These are phyloP conservation scores for Termitomyces sp. DNA, from an alignment of 768 basidiomycete genomes.

Conservation along the genomic window DNA sequence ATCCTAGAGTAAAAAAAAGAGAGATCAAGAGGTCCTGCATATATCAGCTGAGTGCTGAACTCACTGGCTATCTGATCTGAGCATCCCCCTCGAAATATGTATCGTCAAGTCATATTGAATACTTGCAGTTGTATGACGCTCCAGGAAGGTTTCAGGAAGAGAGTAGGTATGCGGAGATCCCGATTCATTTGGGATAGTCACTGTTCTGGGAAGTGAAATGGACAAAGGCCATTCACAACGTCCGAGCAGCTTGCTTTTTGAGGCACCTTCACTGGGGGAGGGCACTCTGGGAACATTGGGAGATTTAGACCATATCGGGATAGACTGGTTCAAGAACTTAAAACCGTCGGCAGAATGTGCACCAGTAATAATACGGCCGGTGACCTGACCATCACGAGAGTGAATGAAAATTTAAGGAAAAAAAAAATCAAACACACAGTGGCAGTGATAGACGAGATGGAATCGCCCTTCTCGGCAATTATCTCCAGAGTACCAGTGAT, in stretches of 20 bases:
- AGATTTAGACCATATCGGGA: constrained; percentile 45
- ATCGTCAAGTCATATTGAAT: constrained; percentile 47
- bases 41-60: constrained; percentile 9
- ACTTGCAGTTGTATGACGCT: constrained; percentile 41
- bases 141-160: constrained; percentile 49
- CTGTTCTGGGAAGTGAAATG: constrained; percentile 37
- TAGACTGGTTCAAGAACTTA: constrained; percentile 37
- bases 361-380: constrained; percentile 47
- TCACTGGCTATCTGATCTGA: constrained; percentile 42
- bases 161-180: constrained; percentile 33
- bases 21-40: not conserved
- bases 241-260: constrained; percentile 38
- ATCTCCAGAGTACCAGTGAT: constrained; percentile 43
- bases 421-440: constrained; percentile 23
- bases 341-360: constrained; percentile 35
- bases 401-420: not conserved
- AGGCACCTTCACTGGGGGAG: constrained; percentile 33
- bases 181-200: constrained; percentile 30
- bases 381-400: constrained; percentile 26
- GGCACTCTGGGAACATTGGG: constrained; percentile 32
- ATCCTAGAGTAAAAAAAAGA: constrained; percentile 24
- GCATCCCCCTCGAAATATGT: constrained; percentile 39
- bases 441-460: constrained; percentile 41
- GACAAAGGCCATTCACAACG: constrained; percentile 43
- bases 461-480: constrained; percentile 44